These are phyloP conservation scores for Ilyonectria mors-panacis DNA, from an alignment of 2,329 filamentous ascomycete genomes.

Conservation along the genomic window DNA sequence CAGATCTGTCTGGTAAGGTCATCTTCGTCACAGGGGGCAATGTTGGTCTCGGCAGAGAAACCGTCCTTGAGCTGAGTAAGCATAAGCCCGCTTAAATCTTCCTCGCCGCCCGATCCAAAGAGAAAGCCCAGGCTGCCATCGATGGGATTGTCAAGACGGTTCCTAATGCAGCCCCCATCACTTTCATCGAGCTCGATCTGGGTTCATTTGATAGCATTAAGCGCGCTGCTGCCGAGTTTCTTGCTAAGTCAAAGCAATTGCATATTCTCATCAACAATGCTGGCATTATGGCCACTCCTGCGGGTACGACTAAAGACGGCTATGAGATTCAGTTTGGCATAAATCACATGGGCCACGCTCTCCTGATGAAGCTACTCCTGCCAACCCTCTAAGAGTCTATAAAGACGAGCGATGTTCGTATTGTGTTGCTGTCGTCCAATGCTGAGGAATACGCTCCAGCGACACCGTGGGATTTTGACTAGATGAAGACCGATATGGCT, in stretches of 20 bases:
- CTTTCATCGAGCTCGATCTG: background rate
- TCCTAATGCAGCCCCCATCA: background rate
- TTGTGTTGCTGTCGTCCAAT: slow-evolving; percentile 5
- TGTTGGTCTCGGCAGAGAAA: slow-evolving; percentile 17
- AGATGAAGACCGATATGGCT: slow-evolving; percentile 11
- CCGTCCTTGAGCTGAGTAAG: slow-evolving; percentile 15
- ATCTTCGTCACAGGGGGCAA: slow-evolving; percentile 61
- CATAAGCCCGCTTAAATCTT: slow-evolving; percentile 22
- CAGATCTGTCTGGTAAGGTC: slow-evolving; percentile 1
- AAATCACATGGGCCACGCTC: slow-evolving; percentile 8
- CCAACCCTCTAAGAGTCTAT: background rate
- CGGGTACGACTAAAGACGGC: background rate
- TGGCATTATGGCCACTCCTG: slow-evolving; percentile 8
- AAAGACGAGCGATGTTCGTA: slow-evolving; percentile 5
- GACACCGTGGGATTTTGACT: background rate
- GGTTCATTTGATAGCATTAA: slow-evolving; percentile 4
- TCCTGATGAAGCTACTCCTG: background rate
- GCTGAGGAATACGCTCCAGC: background rate
- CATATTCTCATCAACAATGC: slow-evolving; percentile 16
- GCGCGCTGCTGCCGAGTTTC: background rate
- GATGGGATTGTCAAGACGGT: background rate
- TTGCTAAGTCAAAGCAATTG: background rate
- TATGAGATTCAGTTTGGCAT: slow-evolving; percentile 13
- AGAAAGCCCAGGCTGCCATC: slow-evolving; percentile 4
- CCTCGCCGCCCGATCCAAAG: slow-evolving; percentile 4